A percentile compares a stretch with the other conserved stretches of the same genome.
Conservation (phyloP, 768 basidiomycete species). For the Ramaria sp. region DNA sequence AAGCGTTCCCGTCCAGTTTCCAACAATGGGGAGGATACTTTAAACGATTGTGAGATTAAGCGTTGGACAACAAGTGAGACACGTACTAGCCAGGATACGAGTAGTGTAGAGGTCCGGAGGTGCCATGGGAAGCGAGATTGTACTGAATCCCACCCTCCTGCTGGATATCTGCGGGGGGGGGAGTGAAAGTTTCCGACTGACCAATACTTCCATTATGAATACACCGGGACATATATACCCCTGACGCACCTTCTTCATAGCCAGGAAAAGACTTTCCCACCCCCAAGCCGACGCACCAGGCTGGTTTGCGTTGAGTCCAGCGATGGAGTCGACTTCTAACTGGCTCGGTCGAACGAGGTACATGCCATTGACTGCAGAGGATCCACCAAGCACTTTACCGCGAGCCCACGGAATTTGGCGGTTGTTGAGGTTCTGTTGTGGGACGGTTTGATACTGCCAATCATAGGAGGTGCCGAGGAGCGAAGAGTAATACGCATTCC, state of each 20-base stretch:
- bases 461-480: constrained; percentile 38
- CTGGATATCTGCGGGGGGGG: constrained; percentile 32
- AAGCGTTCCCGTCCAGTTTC: constrained; percentile 45
- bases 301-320: constrained; percentile 27
- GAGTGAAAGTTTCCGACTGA: constrained; percentile 40
- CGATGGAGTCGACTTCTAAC: constrained; percentile 38
- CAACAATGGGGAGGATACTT: constrained; percentile 39
- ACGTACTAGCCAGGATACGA: constrained; percentile 44
- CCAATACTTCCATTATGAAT: too few relatives aligned
- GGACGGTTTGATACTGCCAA: constrained; percentile 41
- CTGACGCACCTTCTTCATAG: constrained; percentile 29
- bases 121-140: constrained; percentile 36
- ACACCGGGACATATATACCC: not conserved
- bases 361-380: constrained; percentile 59
- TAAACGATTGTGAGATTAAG: not conserved
- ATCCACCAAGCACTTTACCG: constrained; percentile 61
- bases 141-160: constrained; percentile 33
- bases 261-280: constrained; percentile 34
- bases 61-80: constrained; percentile 10
- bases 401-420: constrained; percentile 44
- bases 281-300: constrained; percentile 29
- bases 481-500: constrained; percentile 40
- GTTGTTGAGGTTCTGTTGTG: constrained; percentile 33
- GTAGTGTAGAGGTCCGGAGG: constrained; percentile 36
- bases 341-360: constrained; percentile 46